Evolutionary conservation across 2,329 filamentous ascomycete species (phyloP), one percentile per base, ranked within the genome.

Genomic region (Arachnomyces sp.): DNA sequence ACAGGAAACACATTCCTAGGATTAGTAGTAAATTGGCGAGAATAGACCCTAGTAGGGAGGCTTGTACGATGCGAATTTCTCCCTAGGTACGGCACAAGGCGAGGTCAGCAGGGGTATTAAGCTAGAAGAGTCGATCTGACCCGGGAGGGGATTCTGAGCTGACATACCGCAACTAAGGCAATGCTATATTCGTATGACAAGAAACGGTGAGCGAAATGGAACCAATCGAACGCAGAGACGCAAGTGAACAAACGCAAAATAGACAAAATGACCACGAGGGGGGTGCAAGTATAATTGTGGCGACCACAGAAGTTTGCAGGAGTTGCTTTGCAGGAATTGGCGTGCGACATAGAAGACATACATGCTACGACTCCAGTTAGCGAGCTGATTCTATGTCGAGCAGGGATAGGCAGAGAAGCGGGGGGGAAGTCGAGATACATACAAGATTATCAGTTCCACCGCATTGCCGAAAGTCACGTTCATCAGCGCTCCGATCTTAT

Each of bases 61-160:
- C 87, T 64, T 95, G 89, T 16, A 95, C 89, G 51, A 95, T 90
- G 44, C 85, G 80, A 45, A 95, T 92, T 68, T 95, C 79, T 62
- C 86, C 72, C 73, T 80, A 44, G 31, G 39, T 34, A 28, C 44
- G n/a, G 56, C 35, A 16, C n/a, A 17, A 5, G 21, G 21, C 21
- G 21, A 25, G 5, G 21, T 25, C 9, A 25, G 21, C 21, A 9
- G 21, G 9, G 21, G 9, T 25, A 5, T 9, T 25, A 5, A 9
- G 9, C 21, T 25, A 9, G 21, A 25, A 25, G 21, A 25, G 21
- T 5, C 21, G 5, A 9, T 25, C 21, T 9, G 16, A 17, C 5
- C 11, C 11, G 5, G 11, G 11, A 4, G 31, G 31, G 13, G 16
- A 36, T 28, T 15, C 6, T 16, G 8, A 36, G 31, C n/a, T 28